A percentile compares a stretch with the other conserved stretches of the same genome.
Evolutionary conservation across 306 rosid genomes (phyloP).

Genomic region (Potentilla sterilis): DNA sequence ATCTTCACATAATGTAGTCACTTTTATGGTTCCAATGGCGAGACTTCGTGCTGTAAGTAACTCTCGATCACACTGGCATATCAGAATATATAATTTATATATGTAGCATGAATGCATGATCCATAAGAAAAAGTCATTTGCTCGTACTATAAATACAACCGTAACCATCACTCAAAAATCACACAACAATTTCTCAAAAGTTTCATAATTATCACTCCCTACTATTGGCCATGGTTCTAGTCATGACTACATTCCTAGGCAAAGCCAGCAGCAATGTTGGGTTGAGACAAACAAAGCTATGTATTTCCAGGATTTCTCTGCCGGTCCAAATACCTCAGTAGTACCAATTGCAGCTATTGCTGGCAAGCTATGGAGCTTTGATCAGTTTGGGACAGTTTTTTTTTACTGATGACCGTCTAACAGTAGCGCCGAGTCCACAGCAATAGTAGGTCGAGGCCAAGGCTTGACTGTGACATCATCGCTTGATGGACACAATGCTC

Average conservation of each 20-base stretch:
- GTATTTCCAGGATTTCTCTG: conserved; percentile 24
- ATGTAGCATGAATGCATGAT: no score
- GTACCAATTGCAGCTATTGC: conserved; percentile 23
- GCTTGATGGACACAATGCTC: conserved; percentile 19
- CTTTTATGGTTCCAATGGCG: no score
- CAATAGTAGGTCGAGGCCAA: conserved; percentile 21
- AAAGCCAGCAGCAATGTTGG: not conserved
- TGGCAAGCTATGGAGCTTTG: conserved; percentile 17
- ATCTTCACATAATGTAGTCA: no score
- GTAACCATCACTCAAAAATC: not conserved
- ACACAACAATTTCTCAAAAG: not conserved
- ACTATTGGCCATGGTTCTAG: not conserved
- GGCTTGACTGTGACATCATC: conserved; percentile 20
- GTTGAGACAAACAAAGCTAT: conserved; percentile 22
- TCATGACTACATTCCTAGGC: not conserved
- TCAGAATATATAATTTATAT: no score
- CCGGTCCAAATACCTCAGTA: conserved; percentile 11
- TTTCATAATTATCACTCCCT: not conserved
- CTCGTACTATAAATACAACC: not conserved
- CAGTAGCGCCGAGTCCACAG: conserved; percentile 13
- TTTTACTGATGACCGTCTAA: conserved; percentile 22
- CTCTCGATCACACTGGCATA: no score
- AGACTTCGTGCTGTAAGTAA: no score
- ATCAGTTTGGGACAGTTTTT: conserved; percentile 24
- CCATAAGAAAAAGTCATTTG: no score